Evolutionary conservation across 2,329 filamentous ascomycete genomes (phyloP).

Genomic region (Ophiostoma australiae): DNA sequence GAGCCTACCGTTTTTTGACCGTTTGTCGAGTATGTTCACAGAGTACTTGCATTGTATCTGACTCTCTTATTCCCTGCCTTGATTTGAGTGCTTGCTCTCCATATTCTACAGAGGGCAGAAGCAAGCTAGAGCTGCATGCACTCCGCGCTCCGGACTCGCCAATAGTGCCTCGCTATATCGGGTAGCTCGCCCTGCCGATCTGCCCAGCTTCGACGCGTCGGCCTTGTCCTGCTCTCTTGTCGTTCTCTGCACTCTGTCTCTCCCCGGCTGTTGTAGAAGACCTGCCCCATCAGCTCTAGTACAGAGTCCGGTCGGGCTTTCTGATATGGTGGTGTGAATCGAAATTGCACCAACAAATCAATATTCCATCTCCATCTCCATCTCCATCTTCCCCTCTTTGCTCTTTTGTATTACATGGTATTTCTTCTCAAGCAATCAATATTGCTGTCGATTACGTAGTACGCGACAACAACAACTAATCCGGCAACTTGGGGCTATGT

Average conservation of each 20-base stretch:
- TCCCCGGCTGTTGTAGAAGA: neutral
- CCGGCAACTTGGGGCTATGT: neutral
- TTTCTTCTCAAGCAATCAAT: neutral
- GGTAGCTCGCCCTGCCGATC: neutral
- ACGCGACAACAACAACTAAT: neutral
- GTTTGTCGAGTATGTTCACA: neutral
- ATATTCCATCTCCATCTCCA: neutral
- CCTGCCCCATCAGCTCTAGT: neutral
- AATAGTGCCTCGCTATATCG: neutral
- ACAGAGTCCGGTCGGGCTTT: neutral
- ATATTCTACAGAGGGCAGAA: neutral
- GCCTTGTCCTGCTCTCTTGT: neutral
- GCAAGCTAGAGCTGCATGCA: neutral
- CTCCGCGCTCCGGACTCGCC: neutral
- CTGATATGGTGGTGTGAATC: neutral
- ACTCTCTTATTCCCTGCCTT: neutral
- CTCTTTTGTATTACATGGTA: no score
- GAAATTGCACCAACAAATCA: slow-evolving; percentile 11
- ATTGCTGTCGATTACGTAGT: neutral
- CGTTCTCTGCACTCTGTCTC: neutral
- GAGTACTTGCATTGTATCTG: neutral
- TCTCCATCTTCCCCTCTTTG: no score
- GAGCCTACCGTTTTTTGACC: neutral
- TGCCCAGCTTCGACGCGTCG: no score
- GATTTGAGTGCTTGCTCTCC: neutral